Conservation (phyloP, 208 protist genomes). For the Zelonia costaricensis region DNA sequence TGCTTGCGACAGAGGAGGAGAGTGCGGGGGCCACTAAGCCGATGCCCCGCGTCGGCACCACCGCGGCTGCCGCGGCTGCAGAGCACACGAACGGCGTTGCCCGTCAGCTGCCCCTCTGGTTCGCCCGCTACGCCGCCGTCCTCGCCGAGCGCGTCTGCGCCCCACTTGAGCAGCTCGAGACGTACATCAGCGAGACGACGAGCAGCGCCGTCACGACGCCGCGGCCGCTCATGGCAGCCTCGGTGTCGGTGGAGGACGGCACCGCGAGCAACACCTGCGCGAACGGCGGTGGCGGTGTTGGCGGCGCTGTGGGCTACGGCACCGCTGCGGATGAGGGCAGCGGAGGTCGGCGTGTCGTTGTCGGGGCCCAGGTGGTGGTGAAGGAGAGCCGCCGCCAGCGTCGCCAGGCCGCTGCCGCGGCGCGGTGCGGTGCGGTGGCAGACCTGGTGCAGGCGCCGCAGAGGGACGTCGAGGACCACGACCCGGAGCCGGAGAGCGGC, state of each 20-base stretch:
- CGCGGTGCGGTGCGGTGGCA: neutral
- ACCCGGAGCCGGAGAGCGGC: neutral
- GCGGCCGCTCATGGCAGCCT: neutral
- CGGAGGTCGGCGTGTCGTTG: constrained; percentile 8
- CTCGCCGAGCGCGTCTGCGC: constrained; percentile 13
- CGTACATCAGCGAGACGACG: constrained; percentile 6
- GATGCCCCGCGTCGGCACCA: neutral
- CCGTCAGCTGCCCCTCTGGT: neutral
- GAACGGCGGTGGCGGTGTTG: too few species aligned
- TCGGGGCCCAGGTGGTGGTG: constrained; percentile 17
- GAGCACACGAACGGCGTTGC: neutral
- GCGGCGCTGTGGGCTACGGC: too few species aligned
- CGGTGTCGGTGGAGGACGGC: neutral
- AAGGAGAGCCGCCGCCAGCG: constrained; percentile 21
- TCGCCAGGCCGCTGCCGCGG: neutral
- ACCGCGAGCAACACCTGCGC: neutral
- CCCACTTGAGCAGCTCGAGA: constrained; percentile 25
- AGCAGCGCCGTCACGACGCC: constrained; percentile 11
- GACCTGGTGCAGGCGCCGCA: neutral
- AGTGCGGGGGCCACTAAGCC: neutral
- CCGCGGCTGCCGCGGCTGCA: neutral
- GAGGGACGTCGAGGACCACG: neutral
- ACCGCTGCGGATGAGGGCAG: neutral
- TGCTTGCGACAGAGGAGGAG: too few species aligned
- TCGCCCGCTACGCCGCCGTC: constrained; percentile 1